These are phyloP conservation scores for Groenewaldozyma auringiensis DNA, from an alignment of 1,139 yeast genomes.

Conservation along the genomic window DNA sequence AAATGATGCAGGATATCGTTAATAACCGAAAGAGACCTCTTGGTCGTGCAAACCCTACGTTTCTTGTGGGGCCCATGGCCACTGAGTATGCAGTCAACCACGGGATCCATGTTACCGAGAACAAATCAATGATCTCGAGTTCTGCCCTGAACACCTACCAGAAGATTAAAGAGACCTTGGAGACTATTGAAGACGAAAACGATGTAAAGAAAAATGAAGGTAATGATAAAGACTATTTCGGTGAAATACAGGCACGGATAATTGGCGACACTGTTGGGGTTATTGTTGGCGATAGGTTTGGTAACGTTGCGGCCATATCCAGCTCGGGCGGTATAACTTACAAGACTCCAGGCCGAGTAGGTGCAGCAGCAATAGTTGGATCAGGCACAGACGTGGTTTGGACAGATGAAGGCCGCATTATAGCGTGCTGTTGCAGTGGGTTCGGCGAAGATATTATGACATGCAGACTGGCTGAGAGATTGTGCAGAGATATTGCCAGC, in stretches of 20 bases:
- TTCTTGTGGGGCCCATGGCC: slow-evolving; percentile 25
- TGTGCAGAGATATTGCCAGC: slow-evolving; percentile 5
- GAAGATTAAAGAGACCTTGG: not conserved
- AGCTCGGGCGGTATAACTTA: slow-evolving; percentile 36
- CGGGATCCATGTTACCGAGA: not conserved
- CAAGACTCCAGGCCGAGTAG: slow-evolving; percentile 34
- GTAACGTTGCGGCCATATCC: slow-evolving; percentile 27
- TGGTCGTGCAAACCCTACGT: slow-evolving; percentile 30
- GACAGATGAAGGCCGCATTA: not conserved
- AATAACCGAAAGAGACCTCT: slow-evolving; percentile 12
- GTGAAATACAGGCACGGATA: not conserved
- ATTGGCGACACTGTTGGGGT: slow-evolving; percentile 35
- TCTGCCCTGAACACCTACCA: not conserved
- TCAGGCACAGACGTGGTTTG: slow-evolving; percentile 23
- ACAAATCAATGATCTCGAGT: not conserved
- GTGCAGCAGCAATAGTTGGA: slow-evolving; percentile 36
- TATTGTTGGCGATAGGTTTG: slow-evolving; percentile 26
- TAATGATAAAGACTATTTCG: slow-evolving; percentile 5
- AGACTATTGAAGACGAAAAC: not conserved
- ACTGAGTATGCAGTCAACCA: not conserved
- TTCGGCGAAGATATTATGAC: slow-evolving; percentile 34
- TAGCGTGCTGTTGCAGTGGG: slow-evolving; percentile 27
- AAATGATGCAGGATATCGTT: slow-evolving; percentile 13
- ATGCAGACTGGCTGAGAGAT: slow-evolving; percentile 21
- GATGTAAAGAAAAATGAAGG: not conserved